Evolutionary conservation across 2,329 filamentous ascomycete species (phyloP).

Genomic region (Venturia nashicola): DNA sequence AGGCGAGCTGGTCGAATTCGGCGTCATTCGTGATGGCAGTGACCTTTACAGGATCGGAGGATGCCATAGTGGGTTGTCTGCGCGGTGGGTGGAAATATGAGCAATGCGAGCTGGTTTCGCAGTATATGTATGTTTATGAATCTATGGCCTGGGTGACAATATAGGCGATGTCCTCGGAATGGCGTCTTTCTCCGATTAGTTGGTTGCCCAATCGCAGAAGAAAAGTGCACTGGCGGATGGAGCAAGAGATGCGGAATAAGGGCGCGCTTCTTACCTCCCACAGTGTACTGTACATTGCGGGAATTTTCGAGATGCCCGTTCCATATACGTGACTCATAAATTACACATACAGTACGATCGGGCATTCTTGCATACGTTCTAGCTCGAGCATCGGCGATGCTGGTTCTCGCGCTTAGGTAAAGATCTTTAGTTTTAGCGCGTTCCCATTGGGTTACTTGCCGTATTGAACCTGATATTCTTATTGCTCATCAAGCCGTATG

Average conservation of each 20-base stretch:
- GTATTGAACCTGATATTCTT: too few relatives aligned
- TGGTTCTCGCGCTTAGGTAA: too few relatives aligned
- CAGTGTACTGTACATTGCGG: too few relatives aligned
- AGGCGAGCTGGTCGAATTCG: slow-evolving; percentile 59
- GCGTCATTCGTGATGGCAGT: slow-evolving; percentile 62
- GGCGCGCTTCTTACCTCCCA: too few relatives aligned
- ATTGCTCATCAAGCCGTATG: too few relatives aligned
- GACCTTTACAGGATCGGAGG: slow-evolving; percentile 37
- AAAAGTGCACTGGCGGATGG: not conserved
- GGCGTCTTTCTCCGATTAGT: not conserved
- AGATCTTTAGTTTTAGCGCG: too few relatives aligned
- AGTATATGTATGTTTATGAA: not conserved
- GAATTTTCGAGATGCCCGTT: too few relatives aligned
- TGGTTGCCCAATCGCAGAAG: not conserved
- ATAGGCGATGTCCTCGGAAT: not conserved
- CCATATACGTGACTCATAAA: too few relatives aligned
- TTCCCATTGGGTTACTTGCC: too few relatives aligned
- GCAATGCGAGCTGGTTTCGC: not conserved
- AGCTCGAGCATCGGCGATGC: too few relatives aligned
- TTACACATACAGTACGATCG: too few relatives aligned
- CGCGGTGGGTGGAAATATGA: not conserved
- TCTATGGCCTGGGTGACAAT: not conserved
- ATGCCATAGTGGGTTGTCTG: not conserved
- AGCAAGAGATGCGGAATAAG: not conserved
- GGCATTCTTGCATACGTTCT: too few relatives aligned